Evolutionary conservation across 2,329 filamentous ascomycete species (phyloP).

Genomic region (Fusarium robinianum): DNA sequence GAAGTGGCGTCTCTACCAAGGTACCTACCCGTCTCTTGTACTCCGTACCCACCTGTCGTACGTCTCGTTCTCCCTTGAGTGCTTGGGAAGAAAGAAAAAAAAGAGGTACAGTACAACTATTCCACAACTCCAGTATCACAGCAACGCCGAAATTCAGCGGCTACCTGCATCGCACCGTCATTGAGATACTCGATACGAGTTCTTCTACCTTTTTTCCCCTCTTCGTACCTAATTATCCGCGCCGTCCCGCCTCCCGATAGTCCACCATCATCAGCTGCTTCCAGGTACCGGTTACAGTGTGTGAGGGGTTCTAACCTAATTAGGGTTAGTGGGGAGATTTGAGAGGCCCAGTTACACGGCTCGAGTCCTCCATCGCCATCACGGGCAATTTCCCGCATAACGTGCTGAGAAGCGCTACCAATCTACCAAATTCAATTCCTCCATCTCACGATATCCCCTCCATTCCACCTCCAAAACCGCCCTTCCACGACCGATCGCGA

Average conservation of each 20-base stretch:
- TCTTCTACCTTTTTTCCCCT: neutral
- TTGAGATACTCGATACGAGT: too few relatives aligned
- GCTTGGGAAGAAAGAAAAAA: too few relatives aligned
- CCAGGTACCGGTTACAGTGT: slow-evolving; percentile 34
- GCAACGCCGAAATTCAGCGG: slow-evolving; percentile 1
- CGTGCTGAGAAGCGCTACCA: slow-evolving; percentile 28
- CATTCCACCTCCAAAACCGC: slow-evolving; percentile 10
- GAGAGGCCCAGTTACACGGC: slow-evolving; percentile 27
- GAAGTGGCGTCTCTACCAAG: slow-evolving; percentile 30
- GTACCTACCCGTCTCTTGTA: slow-evolving; percentile 26
- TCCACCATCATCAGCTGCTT: slow-evolving; percentile 27
- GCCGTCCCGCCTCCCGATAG: slow-evolving; percentile 8
- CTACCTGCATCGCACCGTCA: too few relatives aligned
- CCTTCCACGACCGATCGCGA: slow-evolving; percentile 10
- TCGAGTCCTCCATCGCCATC: slow-evolving; percentile 38
- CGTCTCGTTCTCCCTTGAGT: slow-evolving; percentile 11
- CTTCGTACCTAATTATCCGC: slow-evolving; percentile 6
- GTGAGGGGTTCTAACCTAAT: slow-evolving; percentile 27
- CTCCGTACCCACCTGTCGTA: slow-evolving; percentile 27
- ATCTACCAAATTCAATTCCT: slow-evolving; percentile 27
- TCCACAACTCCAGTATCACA: slow-evolving; percentile 5
- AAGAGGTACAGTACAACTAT: slow-evolving; percentile 19
- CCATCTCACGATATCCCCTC: slow-evolving; percentile 26
- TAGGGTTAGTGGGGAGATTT: slow-evolving; percentile 28
- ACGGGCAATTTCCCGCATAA: slow-evolving; percentile 46